A percentile compares a stretch with the other conserved stretches of the same genome.
Conservation (phyloP, 1,284 basidiomycete genomes). For the Trichosporon inkin region DNA sequence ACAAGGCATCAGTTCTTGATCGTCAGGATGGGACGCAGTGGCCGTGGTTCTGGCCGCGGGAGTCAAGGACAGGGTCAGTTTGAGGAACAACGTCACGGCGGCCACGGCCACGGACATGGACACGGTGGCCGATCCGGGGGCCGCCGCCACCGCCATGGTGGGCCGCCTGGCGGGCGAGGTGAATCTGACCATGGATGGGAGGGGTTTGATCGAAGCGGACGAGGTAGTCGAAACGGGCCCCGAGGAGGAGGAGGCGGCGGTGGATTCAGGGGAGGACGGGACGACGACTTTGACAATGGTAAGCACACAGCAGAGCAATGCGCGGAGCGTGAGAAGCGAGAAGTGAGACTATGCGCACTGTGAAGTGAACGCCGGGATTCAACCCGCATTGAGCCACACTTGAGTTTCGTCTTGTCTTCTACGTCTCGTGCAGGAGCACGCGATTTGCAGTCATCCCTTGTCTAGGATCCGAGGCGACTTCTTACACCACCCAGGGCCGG, state of each 20-base stretch:
- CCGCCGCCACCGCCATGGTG: constrained; percentile 1
- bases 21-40: constrained; percentile 8
- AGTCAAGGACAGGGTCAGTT: neutral
- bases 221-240: neutral
- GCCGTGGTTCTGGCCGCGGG: neutral
- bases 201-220: neutral
- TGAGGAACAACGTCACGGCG: neutral
- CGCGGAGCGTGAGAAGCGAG: neutral
- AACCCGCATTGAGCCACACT: neutral
- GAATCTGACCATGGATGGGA: constrained; percentile 7
- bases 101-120: constrained; percentile 6
- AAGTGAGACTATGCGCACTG: neutral
- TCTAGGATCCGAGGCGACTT: neutral
- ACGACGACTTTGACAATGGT: constrained; percentile 6
- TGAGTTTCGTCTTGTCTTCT: neutral
- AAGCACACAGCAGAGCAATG: neutral
- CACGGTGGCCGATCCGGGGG: neutral
- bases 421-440: neutral
- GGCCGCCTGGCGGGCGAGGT: neutral
- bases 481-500: constrained; percentile 6
- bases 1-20: neutral
- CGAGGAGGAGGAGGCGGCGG: neutral
- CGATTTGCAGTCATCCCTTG: neutral
- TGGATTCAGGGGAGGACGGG: constrained; percentile 2
- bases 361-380: neutral